Evolutionary conservation across 2,329 filamentous ascomycete genomes (phyloP).

Genomic region (Aurifilum marmelostoma): DNA sequence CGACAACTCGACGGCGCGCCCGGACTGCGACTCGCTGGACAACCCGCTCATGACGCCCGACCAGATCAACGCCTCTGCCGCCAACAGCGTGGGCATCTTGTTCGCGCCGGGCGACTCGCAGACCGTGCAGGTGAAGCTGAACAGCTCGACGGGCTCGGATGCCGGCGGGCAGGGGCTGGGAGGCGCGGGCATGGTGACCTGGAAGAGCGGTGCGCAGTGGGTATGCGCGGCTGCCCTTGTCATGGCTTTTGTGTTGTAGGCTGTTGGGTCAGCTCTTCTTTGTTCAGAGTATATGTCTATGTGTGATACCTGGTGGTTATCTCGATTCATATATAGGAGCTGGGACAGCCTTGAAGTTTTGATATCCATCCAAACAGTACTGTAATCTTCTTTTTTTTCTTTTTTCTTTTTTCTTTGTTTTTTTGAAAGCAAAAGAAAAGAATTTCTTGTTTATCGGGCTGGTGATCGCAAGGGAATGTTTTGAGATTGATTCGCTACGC

Average conservation of each 20-base stretch:
- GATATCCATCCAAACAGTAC: background rate
- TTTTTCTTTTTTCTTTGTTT: too few relatives aligned
- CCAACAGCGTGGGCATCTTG: conserved; percentile 50
- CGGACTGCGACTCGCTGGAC: conserved; percentile 53
- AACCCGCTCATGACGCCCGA: conserved; percentile 55
- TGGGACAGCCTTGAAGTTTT: background rate
- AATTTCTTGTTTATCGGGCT: too few relatives aligned
- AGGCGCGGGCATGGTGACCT: conserved; percentile 39
- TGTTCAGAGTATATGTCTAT: background rate
- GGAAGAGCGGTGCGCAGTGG: conserved; percentile 40
- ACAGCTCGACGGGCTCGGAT: conserved; percentile 20
- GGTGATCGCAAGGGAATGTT: background rate
- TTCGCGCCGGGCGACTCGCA: conserved; percentile 57
- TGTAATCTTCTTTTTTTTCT: too few relatives aligned
- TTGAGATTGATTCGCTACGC: too few relatives aligned
- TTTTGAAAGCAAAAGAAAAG: too few relatives aligned
- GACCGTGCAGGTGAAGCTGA: conserved; percentile 42
- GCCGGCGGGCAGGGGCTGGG: conserved; percentile 35
- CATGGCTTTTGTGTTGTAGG: conserved; percentile 39
- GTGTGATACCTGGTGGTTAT: conserved; percentile 1
- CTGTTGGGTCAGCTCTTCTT: background rate
- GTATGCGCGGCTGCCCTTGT: conserved; percentile 39
- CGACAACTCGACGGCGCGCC: conserved; percentile 43
- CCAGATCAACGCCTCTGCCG: conserved; percentile 46
- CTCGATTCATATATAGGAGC: background rate